Evolutionary conservation across 1,284 basidiomycete genomes (phyloP), one percentile per base, ranked within the genome.

Genomic region (Cryptococcus jaspeensis): DNA sequence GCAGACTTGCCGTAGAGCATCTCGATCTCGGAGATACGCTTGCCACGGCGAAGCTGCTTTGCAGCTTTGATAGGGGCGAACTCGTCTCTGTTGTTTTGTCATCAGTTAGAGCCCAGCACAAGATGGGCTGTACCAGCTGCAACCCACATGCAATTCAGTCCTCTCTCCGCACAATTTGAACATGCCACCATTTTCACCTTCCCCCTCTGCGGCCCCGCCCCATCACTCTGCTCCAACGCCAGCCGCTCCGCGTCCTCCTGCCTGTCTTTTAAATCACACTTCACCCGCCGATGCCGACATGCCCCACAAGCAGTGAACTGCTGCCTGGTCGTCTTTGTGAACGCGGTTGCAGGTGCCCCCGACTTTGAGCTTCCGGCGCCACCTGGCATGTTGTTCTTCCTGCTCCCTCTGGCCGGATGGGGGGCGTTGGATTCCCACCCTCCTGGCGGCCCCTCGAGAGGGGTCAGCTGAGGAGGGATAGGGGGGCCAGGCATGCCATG

Each of bases 221-320:
- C 35, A 16, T 61, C 52, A 22, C 58, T 57, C 12, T 59, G 57
- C 1, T 55, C 57, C 16, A 54, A 53, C 15, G 56, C 56, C 25
- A 50, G 52, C 50, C 42, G 52, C 47, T 70, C 66, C 1, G 65
- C 62, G 39, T 65, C 65, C 45, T 72, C 71, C 59, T 74, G 72
- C 41, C 68, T 64, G 16, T 74, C 71, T 25, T 75, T 74, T 45
- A 77, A 56, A 58, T 74, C 74, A 51, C 74, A 78, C 53, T 75
- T 76, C 40, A 78, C 76, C 35, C 90, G 84, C 68, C 90, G 80
- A 84, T 90, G 90, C 52, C 90, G 85, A 77, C 91, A 94, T 38
- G 90, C 90, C 50, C 90, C 90, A 71, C 91, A 93, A 3, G 90
- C 91, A 37, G 87, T 86, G 77, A 89, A 90, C 67, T 90, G 89